Evolutionary conservation across 2,329 filamentous ascomycete genomes (phyloP).

Genomic region (Mollisia scopiformis): DNA sequence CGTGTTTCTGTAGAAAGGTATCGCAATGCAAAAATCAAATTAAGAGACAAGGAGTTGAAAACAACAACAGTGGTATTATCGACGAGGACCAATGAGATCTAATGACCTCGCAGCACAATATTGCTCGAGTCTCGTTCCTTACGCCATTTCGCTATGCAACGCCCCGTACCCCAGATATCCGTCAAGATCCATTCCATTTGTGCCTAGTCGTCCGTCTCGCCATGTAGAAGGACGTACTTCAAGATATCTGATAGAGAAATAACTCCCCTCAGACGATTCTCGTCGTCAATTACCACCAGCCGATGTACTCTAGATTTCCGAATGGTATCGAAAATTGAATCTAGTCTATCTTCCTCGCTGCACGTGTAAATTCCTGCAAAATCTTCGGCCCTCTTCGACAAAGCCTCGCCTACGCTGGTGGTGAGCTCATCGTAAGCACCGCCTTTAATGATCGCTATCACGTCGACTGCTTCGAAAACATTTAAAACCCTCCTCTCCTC

Average conservation of each 20-base stretch:
- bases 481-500: constrained; percentile 79
- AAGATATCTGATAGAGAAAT: constrained; percentile 95
- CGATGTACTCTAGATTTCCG: constrained; percentile 93
- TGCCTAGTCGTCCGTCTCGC: constrained; percentile 34
- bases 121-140: constrained; percentile 29
- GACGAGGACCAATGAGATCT: constrained; percentile 32
- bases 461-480: constrained; percentile 96
- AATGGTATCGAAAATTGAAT: constrained; percentile 96
- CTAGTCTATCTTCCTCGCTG: constrained; percentile 85
- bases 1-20: not conserved
- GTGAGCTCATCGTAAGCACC: constrained; percentile 90
- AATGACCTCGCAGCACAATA: constrained; percentile 26
- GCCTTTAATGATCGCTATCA: constrained; percentile 93
- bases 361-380: constrained; percentile 98
- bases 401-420: constrained; percentile 83
- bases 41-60: not conserved
- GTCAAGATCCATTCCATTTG: constrained; percentile 21
- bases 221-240: constrained; percentile 84
- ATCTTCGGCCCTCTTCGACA: constrained; percentile 85
- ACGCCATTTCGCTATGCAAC: constrained; percentile 42
- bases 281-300: constrained; percentile 89
- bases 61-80: constrained; percentile 22
- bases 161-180: constrained; percentile 27
- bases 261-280: constrained; percentile 82
- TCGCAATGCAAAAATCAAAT: not conserved